Evolutionary conservation across 805 yeast species (phyloP), one percentile per base, ranked within the genome.

Genomic region (Debaryomyces prosopidis): DNA sequence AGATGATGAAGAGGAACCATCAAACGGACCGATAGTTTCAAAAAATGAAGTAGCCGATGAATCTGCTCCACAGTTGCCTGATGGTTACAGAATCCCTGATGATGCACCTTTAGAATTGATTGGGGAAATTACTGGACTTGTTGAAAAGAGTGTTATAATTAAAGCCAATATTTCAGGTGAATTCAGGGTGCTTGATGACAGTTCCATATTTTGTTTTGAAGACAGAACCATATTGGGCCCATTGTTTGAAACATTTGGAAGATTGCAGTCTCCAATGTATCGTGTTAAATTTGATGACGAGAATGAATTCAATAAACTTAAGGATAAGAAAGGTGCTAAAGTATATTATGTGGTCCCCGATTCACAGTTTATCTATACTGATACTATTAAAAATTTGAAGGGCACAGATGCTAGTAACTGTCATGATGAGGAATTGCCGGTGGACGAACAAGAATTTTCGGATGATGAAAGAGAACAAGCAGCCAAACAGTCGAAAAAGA

Each of bases 351-450:
- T 91, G 5, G 94, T 87, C 1, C 85, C 90, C 2, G 86, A 81
- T 31, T 85, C 97, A 0, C 78, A 85, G 44, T 92, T 90, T 66
- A 72, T 87, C 7, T 81, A 83, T 51, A 92, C 98, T 0, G 86
- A 85, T 42, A 68, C 80, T 18, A 76, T 91, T 44, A 87, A 82
- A 54, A 69, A 76, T 17, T 47, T 83, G 15, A 91, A 85, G 57
- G 99, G 98, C 18, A 85, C 90, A 1, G 99, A 94, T 69, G 99
- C 99, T 0, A 87, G 96, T 58, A 94, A 94, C 56, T 84, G 89
- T 63, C 86, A 89, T 61, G 99, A 94, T 63, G 98, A 94, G 67
- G 99, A 94, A 58, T 66, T 92, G 26, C 89, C 96, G 0, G 90
- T 84, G 54, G 95, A 87, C 26, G 98, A 94, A 62, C 96, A 89